Conservation (phyloP, 345 rosid species). For the Mangifera indica region DNA sequence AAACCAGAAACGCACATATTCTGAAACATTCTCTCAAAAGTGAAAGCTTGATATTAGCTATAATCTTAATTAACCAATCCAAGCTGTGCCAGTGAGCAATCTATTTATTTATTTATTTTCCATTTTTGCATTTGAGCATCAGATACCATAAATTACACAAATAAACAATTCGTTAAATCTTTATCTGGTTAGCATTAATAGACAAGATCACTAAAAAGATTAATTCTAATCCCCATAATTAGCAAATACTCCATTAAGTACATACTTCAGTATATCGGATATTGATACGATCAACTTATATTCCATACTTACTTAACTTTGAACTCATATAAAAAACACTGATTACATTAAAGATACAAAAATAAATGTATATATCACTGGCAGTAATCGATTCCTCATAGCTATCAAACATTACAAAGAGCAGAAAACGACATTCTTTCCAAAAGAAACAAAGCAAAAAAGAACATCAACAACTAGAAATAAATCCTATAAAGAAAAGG, state of each 20-base stretch:
- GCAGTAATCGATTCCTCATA: conserved; percentile 6
- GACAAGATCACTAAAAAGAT: not conserved
- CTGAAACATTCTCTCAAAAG: not conserved
- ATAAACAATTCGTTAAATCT: not conserved
- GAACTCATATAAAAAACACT: not conserved
- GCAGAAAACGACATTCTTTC: not conserved
- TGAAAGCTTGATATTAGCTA: not conserved
- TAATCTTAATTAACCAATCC: not conserved
- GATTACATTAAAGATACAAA: not conserved
- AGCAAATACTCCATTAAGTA: not conserved
- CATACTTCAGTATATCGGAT: not conserved
- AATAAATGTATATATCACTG: not conserved
- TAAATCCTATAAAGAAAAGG: conserved; percentile 17
- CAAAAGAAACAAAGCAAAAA: conserved; percentile 3
- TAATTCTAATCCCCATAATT: not conserved
- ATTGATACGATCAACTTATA: not conserved
- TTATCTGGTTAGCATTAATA: not conserved
- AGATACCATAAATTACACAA: not conserved
- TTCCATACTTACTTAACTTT: not conserved
- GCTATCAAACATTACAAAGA: conserved; percentile 25
- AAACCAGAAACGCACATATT: not conserved
- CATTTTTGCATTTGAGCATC: not conserved
- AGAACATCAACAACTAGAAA: not conserved
- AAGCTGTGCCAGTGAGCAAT: not conserved
- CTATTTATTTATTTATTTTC: no score